phyloP scores from a whole-genome alignment of 1,284 basidiomycete species.

The Cutaneotrichosporon dermatis region DNA sequence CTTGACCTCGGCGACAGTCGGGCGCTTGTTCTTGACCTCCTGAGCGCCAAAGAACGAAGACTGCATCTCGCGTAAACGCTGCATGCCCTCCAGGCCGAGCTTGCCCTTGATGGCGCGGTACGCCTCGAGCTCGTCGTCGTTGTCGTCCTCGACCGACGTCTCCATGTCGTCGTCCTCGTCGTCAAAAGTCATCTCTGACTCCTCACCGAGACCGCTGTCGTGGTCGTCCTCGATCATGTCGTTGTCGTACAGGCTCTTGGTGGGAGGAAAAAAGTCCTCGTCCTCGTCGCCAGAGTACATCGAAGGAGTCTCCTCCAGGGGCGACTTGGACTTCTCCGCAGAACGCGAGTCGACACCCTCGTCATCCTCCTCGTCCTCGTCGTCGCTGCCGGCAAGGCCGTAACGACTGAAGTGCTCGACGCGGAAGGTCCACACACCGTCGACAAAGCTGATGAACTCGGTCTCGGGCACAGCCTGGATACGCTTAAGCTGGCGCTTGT shows the following conservation, averaged over 20 bases:
- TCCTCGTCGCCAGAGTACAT: constrained; percentile 20
- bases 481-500: constrained; percentile 73
- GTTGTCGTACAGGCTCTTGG: constrained; percentile 34
- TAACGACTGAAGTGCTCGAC: constrained; percentile 77
- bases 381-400: constrained; percentile 45
- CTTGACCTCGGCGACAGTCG: constrained; percentile 7
- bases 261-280: constrained; percentile 40
- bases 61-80: constrained; percentile 88
- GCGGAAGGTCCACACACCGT: constrained; percentile 86
- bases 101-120: constrained; percentile 28
- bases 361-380: constrained; percentile 34
- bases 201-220: constrained; percentile 26
- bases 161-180: constrained; percentile 18
- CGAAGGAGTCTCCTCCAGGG: constrained; percentile 1
- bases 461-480: constrained; percentile 82
- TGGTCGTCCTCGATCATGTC: constrained; percentile 22
- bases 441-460: constrained; percentile 73
- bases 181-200: constrained; percentile 5
- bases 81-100: constrained; percentile 64
- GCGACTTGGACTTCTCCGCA: constrained; percentile 10
- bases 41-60: constrained; percentile 67
- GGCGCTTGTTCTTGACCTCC: constrained; percentile 6
- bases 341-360: constrained; percentile 10
- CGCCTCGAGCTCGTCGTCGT: constrained; percentile 17
- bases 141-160: constrained; percentile 31